Evolutionary conservation across 768 basidiomycete species (phyloP).

Genomic region (Russula sp.): DNA sequence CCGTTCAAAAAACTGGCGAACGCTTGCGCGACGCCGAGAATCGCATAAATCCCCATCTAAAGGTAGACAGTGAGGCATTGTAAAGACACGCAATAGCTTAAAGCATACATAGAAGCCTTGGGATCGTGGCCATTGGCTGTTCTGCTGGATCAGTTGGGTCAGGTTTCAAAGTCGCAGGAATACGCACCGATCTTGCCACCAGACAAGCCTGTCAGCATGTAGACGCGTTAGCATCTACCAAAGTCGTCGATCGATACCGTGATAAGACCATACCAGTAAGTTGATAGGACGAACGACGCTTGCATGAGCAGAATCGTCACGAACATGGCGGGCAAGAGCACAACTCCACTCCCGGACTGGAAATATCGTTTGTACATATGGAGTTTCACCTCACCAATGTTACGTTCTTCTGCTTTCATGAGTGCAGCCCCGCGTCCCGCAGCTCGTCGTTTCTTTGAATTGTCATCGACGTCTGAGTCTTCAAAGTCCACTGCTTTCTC

Average conservation of each 20-base stretch:
- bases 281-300: slow-evolving; percentile 64
- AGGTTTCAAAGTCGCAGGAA: not conserved
- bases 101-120: slow-evolving; percentile 67
- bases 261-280: slow-evolving; percentile 60
- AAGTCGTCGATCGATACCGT: not conserved
- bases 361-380: slow-evolving; percentile 61
- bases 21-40: slow-evolving; percentile 68
- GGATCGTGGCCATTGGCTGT: slow-evolving; percentile 53
- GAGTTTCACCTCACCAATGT: slow-evolving; percentile 64
- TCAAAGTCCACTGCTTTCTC: slow-evolving; percentile 43
- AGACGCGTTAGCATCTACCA: slow-evolving; percentile 21
- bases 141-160: slow-evolving; percentile 25
- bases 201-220: slow-evolving; percentile 57
- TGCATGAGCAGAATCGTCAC: slow-evolving; percentile 64
- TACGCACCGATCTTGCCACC: slow-evolving; percentile 70
- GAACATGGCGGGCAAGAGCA: slow-evolving; percentile 65
- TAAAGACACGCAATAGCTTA: not conserved
- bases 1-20: slow-evolving; percentile 68
- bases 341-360: slow-evolving; percentile 60
- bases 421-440: slow-evolving; percentile 48
- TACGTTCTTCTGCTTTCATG: slow-evolving; percentile 87
- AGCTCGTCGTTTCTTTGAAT: slow-evolving; percentile 39
- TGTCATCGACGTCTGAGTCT: slow-evolving; percentile 37
- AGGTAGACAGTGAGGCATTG: not conserved
- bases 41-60: slow-evolving; percentile 82